Base-by-base conservation (phyloP, 176 grass and related monocot species). In the Zea luxurians region DNA sequence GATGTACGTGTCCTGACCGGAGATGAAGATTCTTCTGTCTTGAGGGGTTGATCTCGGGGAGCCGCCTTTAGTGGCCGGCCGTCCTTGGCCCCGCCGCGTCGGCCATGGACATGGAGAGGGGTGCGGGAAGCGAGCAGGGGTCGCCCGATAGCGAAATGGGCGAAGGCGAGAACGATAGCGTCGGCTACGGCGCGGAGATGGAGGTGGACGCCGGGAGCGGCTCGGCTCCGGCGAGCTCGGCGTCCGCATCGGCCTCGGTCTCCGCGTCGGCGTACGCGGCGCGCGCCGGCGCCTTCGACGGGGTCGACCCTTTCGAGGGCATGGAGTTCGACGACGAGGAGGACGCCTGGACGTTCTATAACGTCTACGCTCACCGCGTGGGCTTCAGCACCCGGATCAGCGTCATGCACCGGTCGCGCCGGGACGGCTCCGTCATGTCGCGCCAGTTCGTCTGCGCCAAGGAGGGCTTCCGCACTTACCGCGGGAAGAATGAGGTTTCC, bases 311-410 rank as follows among this genome's bases (percentile, higher is more conserved):
- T 0, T 84, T 77, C 80, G 78, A 86, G 81, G 91, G 88, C 72
- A 93, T 93, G 91, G 88, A 90, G 78, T 93, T 93, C 79, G 76
- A 88, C 50, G 77, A 89, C 47, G 91, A 90, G 80, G 82, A 88
- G 75, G 91, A 90, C 57, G 91, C 85, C 1, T 87, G 86, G 75
- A 79, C 80, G 54, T 93, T 93, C 82, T 93, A 93, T 71, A 93
- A 88, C 8, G 47, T 77, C 4, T 93, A 93, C 88, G 91, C 91
- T 13, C 83, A 84, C 74, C 87, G 85, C 68, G 65, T 89, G 2
- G 91, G 91, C 13, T 93, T 93, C 77, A 93, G 82, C 72, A 87
- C 91, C 46, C 67, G 91, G 48, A 83, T 93, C 36, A 93, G 91
- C 81, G 83, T 87, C 10, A 90, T 88, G 85, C 86, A 93, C 79